These are phyloP conservation scores for Fusarium armeniacum DNA, from an alignment of 2,329 filamentous ascomycete genomes.

Conservation along the genomic window DNA sequence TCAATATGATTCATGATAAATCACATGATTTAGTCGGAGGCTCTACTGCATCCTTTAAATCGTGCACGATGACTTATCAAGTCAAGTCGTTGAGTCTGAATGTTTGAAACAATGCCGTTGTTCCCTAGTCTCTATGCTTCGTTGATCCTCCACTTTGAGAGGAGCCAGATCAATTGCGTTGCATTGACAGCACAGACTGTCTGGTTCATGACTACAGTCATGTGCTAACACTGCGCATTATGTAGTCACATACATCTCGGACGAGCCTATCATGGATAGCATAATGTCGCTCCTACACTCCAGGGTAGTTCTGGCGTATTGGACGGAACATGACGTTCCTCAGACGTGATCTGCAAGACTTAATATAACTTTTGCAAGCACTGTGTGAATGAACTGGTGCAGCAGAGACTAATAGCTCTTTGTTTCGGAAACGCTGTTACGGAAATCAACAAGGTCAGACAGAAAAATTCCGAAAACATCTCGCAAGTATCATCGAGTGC, in stretches of 20 bases:
- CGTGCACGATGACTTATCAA: constrained; percentile 32
- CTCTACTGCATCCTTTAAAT: constrained; percentile 24
- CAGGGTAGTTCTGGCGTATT: constrained; percentile 2
- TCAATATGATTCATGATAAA: constrained; percentile 39
- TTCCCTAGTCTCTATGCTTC: constrained; percentile 2
- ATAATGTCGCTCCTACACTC: neutral
- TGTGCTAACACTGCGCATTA: constrained; percentile 7
- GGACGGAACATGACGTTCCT: neutral
- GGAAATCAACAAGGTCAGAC: neutral
- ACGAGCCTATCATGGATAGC: neutral
- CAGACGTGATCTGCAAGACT: neutral
- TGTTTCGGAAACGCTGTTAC: neutral
- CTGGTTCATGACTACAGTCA: neutral
- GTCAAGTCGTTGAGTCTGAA: constrained; percentile 22
- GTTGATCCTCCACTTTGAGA: constrained; percentile 7
- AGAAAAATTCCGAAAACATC: neutral
- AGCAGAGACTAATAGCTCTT: neutral
- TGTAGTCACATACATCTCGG: constrained; percentile 6
- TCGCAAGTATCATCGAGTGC: neutral
- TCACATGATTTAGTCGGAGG: constrained; percentile 33
- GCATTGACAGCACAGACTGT: constrained; percentile 10
- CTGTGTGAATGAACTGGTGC: neutral
- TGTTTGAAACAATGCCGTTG: neutral
- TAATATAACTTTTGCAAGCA: neutral
- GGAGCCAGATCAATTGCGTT: neutral